These are phyloP conservation scores for Vitis rotundifolia DNA, from an alignment of 164 flowering plant species.

Conservation along the genomic window DNA sequence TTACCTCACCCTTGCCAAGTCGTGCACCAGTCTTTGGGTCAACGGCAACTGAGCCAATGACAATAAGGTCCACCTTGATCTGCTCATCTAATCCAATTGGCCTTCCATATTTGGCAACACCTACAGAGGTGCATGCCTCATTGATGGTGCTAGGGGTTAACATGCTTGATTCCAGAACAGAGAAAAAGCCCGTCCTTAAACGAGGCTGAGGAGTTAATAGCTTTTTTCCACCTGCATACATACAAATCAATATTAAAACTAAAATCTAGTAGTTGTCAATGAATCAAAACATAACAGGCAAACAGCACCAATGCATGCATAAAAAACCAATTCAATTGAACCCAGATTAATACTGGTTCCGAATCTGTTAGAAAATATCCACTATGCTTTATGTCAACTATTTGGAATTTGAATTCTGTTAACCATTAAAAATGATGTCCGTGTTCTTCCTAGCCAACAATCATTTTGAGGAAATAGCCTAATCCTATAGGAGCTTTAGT, in stretches of 20 bases:
- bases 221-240: slow-evolving; percentile 62
- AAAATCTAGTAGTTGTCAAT: not conserved
- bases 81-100: slow-evolving; percentile 79
- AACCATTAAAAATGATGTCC: too few species aligned
- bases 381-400: too few species aligned
- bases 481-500: too few species aligned
- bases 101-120: slow-evolving; percentile 84
- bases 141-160: slow-evolving; percentile 48
- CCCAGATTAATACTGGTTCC: too few species aligned
- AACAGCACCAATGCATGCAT: not conserved
- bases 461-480: too few species aligned
- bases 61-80: slow-evolving; percentile 77
- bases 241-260: not conserved
- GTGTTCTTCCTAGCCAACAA: too few species aligned
- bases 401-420: too few species aligned
- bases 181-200: slow-evolving; percentile 85
- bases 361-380: too few species aligned
- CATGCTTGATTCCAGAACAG: slow-evolving; percentile 57
- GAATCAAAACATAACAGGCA: not conserved
- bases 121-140: slow-evolving; percentile 88
- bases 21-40: slow-evolving; percentile 89
- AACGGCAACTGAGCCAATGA: slow-evolving; percentile 89
- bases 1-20: slow-evolving; percentile 97
- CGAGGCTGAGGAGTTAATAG: slow-evolving; percentile 93
- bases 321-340: too few species aligned